phyloP scores from a whole-genome alignment of 2,329 filamentous ascomycete species.

The Aspergillus sp. region DNA sequence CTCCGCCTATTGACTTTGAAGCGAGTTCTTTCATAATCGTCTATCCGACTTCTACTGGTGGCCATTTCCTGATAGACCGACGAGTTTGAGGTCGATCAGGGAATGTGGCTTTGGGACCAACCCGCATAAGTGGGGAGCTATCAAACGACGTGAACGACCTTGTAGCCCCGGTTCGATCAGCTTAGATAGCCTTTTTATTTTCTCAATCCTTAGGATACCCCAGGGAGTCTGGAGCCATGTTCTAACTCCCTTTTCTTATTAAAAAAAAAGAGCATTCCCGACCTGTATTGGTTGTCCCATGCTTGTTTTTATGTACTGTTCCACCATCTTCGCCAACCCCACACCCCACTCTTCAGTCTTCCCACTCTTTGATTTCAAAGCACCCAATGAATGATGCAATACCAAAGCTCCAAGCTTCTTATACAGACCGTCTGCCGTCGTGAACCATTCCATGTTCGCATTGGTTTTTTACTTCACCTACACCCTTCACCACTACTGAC shows the following conservation, averaged over 20 bases:
- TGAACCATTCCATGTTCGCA: neutral
- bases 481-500: neutral
- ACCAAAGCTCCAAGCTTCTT: neutral
- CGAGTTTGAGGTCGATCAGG: too few relatives aligned
- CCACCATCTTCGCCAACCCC: conserved; percentile 2
- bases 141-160: too few relatives aligned
- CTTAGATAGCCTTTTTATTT: too few relatives aligned
- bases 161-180: too few relatives aligned
- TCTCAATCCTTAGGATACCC: too few relatives aligned
- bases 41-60: neutral
- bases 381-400: conserved; percentile 14
- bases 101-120: too few relatives aligned
- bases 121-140: too few relatives aligned
- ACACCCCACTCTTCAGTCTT: conserved; percentile 10
- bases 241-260: too few relatives aligned
- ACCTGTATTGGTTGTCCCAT: neutral
- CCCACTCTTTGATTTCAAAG: conserved; percentile 29
- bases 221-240: too few relatives aligned
- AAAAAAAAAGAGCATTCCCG: too few relatives aligned
- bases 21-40: neutral
- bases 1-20: conserved; percentile 1
- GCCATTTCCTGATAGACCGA: neutral
- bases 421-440: neutral
- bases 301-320: neutral
- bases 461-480: neutral